Conservation (phyloP, 1,284 basidiomycete species). For the Inonotus obliquus region DNA sequence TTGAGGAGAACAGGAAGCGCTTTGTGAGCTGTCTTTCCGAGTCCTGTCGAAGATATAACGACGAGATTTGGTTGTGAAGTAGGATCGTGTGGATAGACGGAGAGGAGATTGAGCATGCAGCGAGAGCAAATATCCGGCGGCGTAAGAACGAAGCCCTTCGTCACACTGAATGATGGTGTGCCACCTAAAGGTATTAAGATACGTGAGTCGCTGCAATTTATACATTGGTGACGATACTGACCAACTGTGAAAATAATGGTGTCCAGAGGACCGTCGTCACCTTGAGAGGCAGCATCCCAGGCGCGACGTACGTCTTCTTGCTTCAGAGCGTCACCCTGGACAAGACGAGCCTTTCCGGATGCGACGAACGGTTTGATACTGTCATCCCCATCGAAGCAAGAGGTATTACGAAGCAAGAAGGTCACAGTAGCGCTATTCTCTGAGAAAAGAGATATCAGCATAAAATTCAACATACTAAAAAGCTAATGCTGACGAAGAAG, state of each 20-base stretch:
- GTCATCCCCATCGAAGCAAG: slow-evolving; percentile 42
- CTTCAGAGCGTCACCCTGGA: slow-evolving; percentile 49
- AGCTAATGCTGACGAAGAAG: slow-evolving; percentile 41
- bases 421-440: slow-evolving; percentile 46
- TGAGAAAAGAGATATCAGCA: slow-evolving; percentile 20
- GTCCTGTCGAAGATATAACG: slow-evolving; percentile 46
- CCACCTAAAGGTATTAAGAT: slow-evolving; percentile 31
- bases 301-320: slow-evolving; percentile 39
- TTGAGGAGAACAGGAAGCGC: slow-evolving; percentile 45
- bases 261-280: slow-evolving; percentile 32
- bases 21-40: slow-evolving; percentile 40
- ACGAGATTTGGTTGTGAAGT: slow-evolving; percentile 43
- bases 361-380: slow-evolving; percentile 38
- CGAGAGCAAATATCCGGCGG: slow-evolving; percentile 48
- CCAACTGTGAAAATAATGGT: slow-evolving; percentile 48
- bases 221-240: slow-evolving; percentile 25
- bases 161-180: slow-evolving; percentile 35
- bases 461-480: background rate
- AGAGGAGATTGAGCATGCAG: slow-evolving; percentile 43
- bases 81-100: slow-evolving; percentile 36
- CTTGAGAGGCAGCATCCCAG: slow-evolving; percentile 38
- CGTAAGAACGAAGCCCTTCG: slow-evolving; percentile 40
- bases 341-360: slow-evolving; percentile 39
- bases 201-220: background rate
- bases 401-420: slow-evolving; percentile 42